phyloP scores from a whole-genome alignment of 768 basidiomycete genomes.

The Termitomyces sp. region DNA sequence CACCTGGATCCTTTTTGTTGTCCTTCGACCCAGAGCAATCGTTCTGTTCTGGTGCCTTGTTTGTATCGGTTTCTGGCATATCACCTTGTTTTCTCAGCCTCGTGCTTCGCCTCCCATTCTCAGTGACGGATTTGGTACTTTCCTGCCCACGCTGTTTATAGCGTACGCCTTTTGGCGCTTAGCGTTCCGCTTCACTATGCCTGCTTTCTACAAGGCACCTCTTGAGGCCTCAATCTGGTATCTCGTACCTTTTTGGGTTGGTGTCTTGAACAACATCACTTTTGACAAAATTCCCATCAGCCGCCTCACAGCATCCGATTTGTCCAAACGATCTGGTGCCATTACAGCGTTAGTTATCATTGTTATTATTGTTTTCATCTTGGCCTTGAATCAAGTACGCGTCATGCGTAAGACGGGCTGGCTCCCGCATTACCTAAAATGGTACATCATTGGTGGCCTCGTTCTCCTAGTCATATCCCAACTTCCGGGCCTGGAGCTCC shows the following conservation, averaged over 20 bases:
- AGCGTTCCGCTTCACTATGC: constrained; percentile 69
- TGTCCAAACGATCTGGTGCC: constrained; percentile 59
- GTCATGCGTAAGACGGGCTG: constrained; percentile 83
- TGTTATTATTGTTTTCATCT: constrained; percentile 47
- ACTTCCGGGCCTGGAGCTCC: constrained; percentile 62
- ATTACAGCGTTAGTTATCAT: constrained; percentile 66
- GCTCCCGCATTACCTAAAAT: constrained; percentile 68
- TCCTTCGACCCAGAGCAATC: constrained; percentile 67
- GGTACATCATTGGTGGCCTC: constrained; percentile 66
- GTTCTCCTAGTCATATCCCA: constrained; percentile 60
- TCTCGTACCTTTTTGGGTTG: constrained; percentile 73
- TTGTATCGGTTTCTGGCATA: constrained; percentile 83
- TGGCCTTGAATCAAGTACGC: constrained; percentile 72
- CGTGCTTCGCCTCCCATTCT: constrained; percentile 59
- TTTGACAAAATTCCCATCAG: constrained; percentile 69
- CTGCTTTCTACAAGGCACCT: constrained; percentile 59
- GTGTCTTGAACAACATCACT: constrained; percentile 69
- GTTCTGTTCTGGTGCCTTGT: constrained; percentile 73
- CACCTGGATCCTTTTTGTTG: constrained; percentile 59
- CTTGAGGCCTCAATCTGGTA: constrained; percentile 73
- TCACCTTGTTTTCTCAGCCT: constrained; percentile 74
- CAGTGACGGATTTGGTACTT: constrained; percentile 66
- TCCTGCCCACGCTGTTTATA: constrained; percentile 75
- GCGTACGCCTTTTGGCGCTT: constrained; percentile 76
- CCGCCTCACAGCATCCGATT: constrained; percentile 65